Conservation (phyloP, 2,329 filamentous ascomycete genomes). For the Diaporthe sp. region DNA sequence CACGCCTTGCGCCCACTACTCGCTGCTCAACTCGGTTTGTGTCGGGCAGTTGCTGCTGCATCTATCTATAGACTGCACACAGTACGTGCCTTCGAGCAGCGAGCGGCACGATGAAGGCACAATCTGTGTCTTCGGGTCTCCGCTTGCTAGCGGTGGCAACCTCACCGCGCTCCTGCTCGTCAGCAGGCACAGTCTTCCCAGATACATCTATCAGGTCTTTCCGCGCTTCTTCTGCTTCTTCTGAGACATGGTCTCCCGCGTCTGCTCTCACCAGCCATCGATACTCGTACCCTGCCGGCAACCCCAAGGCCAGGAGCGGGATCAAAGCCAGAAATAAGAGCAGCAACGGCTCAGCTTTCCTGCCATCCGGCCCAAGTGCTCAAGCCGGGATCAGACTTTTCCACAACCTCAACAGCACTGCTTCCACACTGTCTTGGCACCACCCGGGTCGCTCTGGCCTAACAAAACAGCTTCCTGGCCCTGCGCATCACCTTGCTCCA, state of each 20-base stretch:
- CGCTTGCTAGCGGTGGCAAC: slow-evolving; percentile 18
- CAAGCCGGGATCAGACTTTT: slow-evolving; percentile 13
- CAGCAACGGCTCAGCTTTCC: not conserved
- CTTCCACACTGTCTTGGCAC: slow-evolving; percentile 6
- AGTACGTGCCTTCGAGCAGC: slow-evolving; percentile 5
- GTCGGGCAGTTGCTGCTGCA: slow-evolving; percentile 11
- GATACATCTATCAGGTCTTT: not conserved
- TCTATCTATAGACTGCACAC: not conserved
- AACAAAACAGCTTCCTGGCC: slow-evolving; percentile 5
- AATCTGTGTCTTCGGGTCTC: slow-evolving; percentile 14
- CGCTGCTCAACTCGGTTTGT: slow-evolving; percentile 14
- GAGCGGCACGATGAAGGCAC: slow-evolving; percentile 19
- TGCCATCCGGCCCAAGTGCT: not conserved
- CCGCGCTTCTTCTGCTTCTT: slow-evolving; percentile 2
- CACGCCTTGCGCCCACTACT: not conserved
- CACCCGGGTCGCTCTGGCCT: not conserved
- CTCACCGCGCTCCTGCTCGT: not conserved
- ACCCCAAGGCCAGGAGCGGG: not conserved
- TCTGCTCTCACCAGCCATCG: not conserved
- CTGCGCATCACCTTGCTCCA: slow-evolving; percentile 14
- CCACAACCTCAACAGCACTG: not conserved
- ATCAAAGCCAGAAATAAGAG: not conserved
- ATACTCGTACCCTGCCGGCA: not conserved
- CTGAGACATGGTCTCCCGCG: not conserved
- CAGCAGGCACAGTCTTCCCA: not conserved